Evolutionary conservation across 2,329 filamentous ascomycete genomes (phyloP).

Genomic region (Phyllosticta citribraziliensis): DNA sequence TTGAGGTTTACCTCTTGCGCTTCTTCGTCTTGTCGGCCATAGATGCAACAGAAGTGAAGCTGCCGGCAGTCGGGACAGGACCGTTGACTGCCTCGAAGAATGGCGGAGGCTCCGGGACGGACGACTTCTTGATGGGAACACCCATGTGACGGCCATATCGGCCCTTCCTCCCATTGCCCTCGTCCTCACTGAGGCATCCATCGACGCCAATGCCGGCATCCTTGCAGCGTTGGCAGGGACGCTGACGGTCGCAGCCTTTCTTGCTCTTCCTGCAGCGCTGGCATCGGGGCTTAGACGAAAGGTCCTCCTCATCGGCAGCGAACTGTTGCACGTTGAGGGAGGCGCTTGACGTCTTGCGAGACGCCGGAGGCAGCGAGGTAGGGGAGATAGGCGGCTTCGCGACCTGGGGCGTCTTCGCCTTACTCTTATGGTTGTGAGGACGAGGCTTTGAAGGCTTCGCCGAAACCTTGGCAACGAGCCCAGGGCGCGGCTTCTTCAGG

Average conservation of each 20-base stretch:
- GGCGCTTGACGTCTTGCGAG: slow-evolving; percentile 65
- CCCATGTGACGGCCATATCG: slow-evolving; percentile 70
- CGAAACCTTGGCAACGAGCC: slow-evolving; percentile 27
- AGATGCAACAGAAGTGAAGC: slow-evolving; percentile 17
- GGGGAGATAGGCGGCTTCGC: slow-evolving; percentile 42
- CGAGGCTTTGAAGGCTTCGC: slow-evolving; percentile 31
- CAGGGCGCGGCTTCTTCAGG: slow-evolving; percentile 24
- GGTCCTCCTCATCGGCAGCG: slow-evolving; percentile 69
- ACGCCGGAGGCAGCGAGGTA: slow-evolving; percentile 54
- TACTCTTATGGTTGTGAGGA: slow-evolving; percentile 41
- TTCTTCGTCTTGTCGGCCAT: slow-evolving; percentile 55
- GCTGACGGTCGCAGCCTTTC: slow-evolving; percentile 95
- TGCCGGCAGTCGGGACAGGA: slow-evolving; percentile 12
- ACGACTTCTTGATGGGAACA: slow-evolving; percentile 52
- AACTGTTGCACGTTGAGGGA: slow-evolving; percentile 57
- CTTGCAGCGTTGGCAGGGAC: slow-evolving; percentile 88
- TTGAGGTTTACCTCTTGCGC: slow-evolving; percentile 47
- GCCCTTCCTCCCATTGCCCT: slow-evolving; percentile 93
- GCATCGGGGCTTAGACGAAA: slow-evolving; percentile 92
- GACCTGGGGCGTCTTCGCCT: slow-evolving; percentile 33
- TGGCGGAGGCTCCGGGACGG: slow-evolving; percentile 28
- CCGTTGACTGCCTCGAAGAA: slow-evolving; percentile 21
- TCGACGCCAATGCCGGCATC: slow-evolving; percentile 91
- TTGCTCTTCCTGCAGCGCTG: slow-evolving; percentile 99
- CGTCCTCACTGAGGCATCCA: slow-evolving; percentile 93